Conservation (phyloP, 2,329 filamentous ascomycete species). For the Ophidiomyces ophidiicola region DNA sequence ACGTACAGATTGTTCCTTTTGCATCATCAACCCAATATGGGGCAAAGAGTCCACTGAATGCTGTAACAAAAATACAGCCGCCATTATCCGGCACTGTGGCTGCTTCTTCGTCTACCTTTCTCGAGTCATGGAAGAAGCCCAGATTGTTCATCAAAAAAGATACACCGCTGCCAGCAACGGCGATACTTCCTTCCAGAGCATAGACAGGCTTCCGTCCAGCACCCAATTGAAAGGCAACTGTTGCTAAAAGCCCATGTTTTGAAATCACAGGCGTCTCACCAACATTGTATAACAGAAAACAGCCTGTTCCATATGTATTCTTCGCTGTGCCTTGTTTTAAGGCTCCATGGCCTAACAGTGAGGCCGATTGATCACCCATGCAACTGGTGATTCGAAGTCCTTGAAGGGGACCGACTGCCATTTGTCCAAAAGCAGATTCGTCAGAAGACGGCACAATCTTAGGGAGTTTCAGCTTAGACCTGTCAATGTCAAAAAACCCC, state of each 20-base stretch:
- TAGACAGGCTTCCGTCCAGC: constrained; percentile 57
- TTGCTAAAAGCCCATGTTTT: constrained; percentile 68
- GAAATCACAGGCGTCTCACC: constrained; percentile 77
- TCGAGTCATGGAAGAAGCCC: constrained; percentile 48
- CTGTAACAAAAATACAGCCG: constrained; percentile 76
- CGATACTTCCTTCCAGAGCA: constrained; percentile 72
- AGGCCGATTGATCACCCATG: constrained; percentile 75
- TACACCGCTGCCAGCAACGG: constrained; percentile 67
- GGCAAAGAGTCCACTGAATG: constrained; percentile 81
- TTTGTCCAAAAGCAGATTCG: constrained; percentile 55
- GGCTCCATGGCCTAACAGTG: constrained; percentile 72
- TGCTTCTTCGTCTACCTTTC: constrained; percentile 54
- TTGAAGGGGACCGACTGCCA: constrained; percentile 53
- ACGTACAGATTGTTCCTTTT: constrained; percentile 56
- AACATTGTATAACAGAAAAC: constrained; percentile 81
- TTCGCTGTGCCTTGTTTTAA: constrained; percentile 74
- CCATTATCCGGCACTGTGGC: constrained; percentile 61
- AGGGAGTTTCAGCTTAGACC: constrained; percentile 58
- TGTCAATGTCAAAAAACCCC: constrained; percentile 66
- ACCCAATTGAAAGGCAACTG: constrained; percentile 74
- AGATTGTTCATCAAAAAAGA: constrained; percentile 61
- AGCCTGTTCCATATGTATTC: constrained; percentile 84
- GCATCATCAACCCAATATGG: constrained; percentile 94
- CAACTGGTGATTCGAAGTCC: constrained; percentile 70
- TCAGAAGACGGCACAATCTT: constrained; percentile 74